phyloP scores from a whole-genome alignment of 768 basidiomycete species.

The Lactifluus volemus region DNA sequence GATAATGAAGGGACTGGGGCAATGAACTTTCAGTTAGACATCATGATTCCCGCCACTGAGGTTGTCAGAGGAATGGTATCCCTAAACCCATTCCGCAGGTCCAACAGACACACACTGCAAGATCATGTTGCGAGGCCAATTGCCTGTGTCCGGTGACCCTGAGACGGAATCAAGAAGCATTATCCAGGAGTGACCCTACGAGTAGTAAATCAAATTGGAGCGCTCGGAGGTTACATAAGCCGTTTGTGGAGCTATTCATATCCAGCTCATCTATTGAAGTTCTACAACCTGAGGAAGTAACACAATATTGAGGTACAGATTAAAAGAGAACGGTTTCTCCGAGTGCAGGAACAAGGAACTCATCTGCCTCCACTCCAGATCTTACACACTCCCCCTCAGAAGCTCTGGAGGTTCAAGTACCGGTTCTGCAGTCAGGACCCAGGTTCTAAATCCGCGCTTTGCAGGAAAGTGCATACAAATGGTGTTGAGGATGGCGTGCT shows the following conservation, averaged over 20 bases:
- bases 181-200: background rate
- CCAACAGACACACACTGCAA: too few species aligned
- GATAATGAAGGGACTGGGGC: too few species aligned
- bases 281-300: too few species aligned
- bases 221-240: too few species aligned
- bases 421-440: slow-evolving; percentile 45
- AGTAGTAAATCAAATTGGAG: too few species aligned
- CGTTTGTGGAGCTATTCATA: too few species aligned
- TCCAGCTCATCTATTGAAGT: too few species aligned
- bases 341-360: slow-evolving; percentile 49
- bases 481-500: slow-evolving; percentile 14
- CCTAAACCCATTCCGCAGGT: too few species aligned
- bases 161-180: background rate
- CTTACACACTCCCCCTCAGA: slow-evolving; percentile 44
- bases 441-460: slow-evolving; percentile 32
- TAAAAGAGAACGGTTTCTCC: slow-evolving; percentile 43
- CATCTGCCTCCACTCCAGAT: slow-evolving; percentile 42
- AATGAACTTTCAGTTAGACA: too few species aligned
- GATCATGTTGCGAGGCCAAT: too few species aligned
- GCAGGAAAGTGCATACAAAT: background rate
- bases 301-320: background rate
- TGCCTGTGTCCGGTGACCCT: background rate
- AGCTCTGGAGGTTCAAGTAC: slow-evolving; percentile 51
- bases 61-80: too few species aligned
- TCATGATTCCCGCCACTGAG: too few species aligned